Evolutionary conservation across 495 filamentous ascomycete genomes (phyloP).

Genomic region (Hypomontagnella submonticulosa): DNA sequence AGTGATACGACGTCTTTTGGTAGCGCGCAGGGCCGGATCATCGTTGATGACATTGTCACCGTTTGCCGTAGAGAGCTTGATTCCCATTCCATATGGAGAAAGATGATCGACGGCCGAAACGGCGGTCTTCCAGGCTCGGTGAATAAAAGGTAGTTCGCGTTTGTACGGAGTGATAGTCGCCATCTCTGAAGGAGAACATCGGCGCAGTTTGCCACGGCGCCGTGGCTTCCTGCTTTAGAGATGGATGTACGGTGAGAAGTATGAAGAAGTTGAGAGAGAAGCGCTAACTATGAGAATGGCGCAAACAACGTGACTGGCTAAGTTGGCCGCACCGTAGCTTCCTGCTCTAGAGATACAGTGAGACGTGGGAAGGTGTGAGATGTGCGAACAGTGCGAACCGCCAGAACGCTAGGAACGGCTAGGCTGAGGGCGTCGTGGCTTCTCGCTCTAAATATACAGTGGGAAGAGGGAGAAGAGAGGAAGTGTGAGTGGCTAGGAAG

Average conservation of each 20-base stretch:
- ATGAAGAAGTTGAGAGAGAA: too few relatives aligned
- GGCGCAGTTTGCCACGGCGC: constrained; percentile 46
- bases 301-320: too few relatives aligned
- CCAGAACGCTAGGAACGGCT: too few relatives aligned
- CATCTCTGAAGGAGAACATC: constrained; percentile 50
- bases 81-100: constrained; percentile 53
- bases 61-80: constrained; percentile 53
- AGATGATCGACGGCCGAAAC: constrained; percentile 47
- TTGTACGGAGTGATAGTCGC: constrained; percentile 48
- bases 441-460: too few relatives aligned
- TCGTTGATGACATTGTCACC: constrained; percentile 47
- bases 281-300: neutral
- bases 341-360: too few relatives aligned
- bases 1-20: constrained; percentile 55
- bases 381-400: too few relatives aligned
- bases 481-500: too few relatives aligned
- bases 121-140: constrained; percentile 49
- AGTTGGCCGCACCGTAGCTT: too few relatives aligned
- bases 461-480: too few relatives aligned
- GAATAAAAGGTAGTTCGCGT: constrained; percentile 49
- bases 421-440: too few relatives aligned
- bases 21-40: constrained; percentile 45
- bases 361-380: too few relatives aligned
- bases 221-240: constrained; percentile 34
- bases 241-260: neutral